Evolutionary conservation across 2,329 filamentous ascomycete genomes (phyloP), one percentile per base, ranked within the genome.

Genomic region (Sporothrix globosa): DNA sequence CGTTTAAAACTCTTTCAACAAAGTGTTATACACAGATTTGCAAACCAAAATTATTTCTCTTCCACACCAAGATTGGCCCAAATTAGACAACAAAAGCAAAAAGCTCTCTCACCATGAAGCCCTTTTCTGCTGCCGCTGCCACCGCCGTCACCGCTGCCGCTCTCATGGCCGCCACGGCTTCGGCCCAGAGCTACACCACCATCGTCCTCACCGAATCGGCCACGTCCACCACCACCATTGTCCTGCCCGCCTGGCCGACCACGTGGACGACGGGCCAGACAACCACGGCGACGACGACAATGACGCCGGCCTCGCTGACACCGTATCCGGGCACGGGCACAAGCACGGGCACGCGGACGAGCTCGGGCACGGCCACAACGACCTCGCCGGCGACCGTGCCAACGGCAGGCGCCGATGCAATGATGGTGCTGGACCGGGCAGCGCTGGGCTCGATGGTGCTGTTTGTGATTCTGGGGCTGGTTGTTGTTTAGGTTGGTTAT

Each of bases 391-490:
- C 69, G 0, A 72, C 71, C 1, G 74, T 76, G 52, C 71, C 74
- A 1, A 73, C 76, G 19, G 73, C 73, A 2, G 74, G 65, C 0
- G 76, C 72, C 7, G 72, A 68, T 19, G 24, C 63, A 10, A 46
- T 69, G 34, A 68, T 72, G 66, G 67, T 17, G 10, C 48, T 74
- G 39, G 73, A 76, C 63, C 73, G 54, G 4, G 56, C 73, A 34
- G 67, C 73, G 11, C 60, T 71, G 24, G 75, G 74, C 6, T 54
- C 44, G 0, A 53, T 76, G 50, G 69, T 73, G 11, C 41, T 71
- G 24, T 69, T 74, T 69, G 70, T 70, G 17, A 73, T 72, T 2
- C 17, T 75, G 27, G 75, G 74, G 2, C 14, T 76, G 66, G 68
- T 72, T 11, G 69, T 74, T 34, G 61, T 19, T 30, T 39, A 6